A percentile compares a stretch with the other conserved stretches of the same genome.
Evolutionary conservation across 768 basidiomycete genomes (phyloP).

Genomic region (Sarcodon sp.): DNA sequence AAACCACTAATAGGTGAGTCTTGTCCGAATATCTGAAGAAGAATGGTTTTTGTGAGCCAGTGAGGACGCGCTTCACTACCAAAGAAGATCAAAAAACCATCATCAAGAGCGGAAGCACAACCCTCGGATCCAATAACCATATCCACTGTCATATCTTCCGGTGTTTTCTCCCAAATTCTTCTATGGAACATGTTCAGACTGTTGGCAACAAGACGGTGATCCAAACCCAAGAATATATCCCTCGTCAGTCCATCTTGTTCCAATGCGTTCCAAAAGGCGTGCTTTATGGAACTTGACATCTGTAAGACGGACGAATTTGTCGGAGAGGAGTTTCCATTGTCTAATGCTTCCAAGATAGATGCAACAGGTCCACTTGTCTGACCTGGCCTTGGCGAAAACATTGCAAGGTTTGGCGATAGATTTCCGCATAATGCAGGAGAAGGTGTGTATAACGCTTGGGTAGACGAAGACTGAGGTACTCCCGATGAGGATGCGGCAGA

Average conservation of each 20-base stretch:
- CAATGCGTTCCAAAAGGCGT: conserved; percentile 35
- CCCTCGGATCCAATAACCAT: conserved; percentile 24
- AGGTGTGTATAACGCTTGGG: conserved; percentile 37
- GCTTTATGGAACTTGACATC: conserved; percentile 3
- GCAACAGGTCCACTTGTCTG: conserved; percentile 10
- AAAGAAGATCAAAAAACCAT: conserved; percentile 28
- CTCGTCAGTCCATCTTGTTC: conserved; percentile 56
- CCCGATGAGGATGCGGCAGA: conserved; percentile 13
- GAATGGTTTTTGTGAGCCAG: conserved; percentile 67
- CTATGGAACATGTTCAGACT: conserved; percentile 56
- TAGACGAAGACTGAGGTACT: conserved; percentile 34
- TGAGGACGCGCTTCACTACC: conserved; percentile 64
- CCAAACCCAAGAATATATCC: conserved; percentile 51
- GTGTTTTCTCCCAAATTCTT: conserved; percentile 28
- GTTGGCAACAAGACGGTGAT: conserved; percentile 44
- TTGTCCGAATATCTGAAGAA: conserved; percentile 31
- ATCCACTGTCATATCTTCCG: conserved; percentile 37
- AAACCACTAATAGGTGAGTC: conserved; percentile 10
- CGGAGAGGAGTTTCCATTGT: conserved; percentile 6
- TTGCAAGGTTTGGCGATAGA: conserved; percentile 13
- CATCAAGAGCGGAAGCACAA: not conserved
- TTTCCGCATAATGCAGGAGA: conserved; percentile 25
- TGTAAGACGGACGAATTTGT: conserved; percentile 3
- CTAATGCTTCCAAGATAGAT: conserved; percentile 14
- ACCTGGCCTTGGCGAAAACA: conserved; percentile 18